phyloP scores from a whole-genome alignment of 352 stramenopile species.

The Elongisporangium undulatum region DNA sequence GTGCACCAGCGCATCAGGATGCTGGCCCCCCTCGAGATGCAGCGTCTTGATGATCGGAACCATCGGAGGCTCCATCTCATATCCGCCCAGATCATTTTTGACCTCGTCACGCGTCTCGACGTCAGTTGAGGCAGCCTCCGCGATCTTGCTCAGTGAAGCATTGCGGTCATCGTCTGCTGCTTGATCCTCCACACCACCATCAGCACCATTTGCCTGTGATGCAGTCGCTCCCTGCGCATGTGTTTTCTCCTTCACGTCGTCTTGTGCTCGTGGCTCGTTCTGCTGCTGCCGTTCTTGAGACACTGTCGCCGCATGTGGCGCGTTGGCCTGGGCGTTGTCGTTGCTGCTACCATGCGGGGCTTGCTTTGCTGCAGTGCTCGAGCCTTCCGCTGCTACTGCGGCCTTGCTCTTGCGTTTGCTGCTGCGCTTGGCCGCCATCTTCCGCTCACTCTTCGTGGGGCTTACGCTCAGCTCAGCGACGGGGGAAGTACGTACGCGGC shows the following conservation, averaged over 20 bases:
- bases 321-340: background rate
- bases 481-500: background rate
- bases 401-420: background rate
- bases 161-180: background rate
- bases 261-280: background rate
- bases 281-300: background rate
- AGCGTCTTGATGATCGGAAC: background rate
- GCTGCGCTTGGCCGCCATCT: background rate
- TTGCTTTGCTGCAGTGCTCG: background rate
- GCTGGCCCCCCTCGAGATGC: background rate
- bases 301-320: background rate
- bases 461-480: background rate
- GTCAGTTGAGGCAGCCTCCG: background rate
- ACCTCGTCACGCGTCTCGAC: background rate
- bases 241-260: background rate
- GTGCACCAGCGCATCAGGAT: background rate
- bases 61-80: background rate
- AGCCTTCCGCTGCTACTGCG: too few species aligned
- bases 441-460: background rate
- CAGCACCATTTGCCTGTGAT: background rate
- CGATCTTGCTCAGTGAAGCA: background rate
- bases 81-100: background rate
- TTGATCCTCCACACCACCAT: background rate
- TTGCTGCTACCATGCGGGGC: too few species aligned
- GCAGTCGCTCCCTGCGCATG: background rate